Evolutionary conservation across 106 monocot genomes (phyloP), one percentile per base, ranked within the genome.

Genomic region (Cymbidium sinense): DNA sequence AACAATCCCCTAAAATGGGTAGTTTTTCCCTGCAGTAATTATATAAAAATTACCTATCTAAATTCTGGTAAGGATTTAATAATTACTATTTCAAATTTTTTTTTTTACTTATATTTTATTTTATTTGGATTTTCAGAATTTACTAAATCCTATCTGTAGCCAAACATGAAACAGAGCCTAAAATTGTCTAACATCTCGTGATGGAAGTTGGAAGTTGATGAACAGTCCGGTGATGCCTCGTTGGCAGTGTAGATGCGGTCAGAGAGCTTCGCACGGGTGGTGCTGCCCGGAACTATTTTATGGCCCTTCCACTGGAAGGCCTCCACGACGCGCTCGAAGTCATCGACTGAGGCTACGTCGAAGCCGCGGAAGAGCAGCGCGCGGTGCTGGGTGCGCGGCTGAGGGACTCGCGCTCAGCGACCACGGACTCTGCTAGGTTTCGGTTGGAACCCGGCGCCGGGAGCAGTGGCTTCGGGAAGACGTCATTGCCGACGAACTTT

Each of bases 121-220:
- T 12, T 12, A 47, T 47, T 15, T 47, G 12, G 12, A 47, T n/a
- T n/a, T n/a, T n/a, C n/a, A n/a, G n/a, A n/a, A n/a, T n/a, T n/a
- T n/a, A n/a, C n/a, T n/a, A n/a, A n/a, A n/a, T n/a, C n/a, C n/a
- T n/a, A n/a, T n/a, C n/a, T n/a, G n/a, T n/a, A 47, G 12, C 2
- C 3, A 39, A 39, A 39, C 37, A 39, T 39, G 37, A 39, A 39
- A 39, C 5, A 3, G 37, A 39, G 37, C 0, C n/a, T n/a, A n/a
- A n/a, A 7, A 39, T 3, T n/a, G 37, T 0, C n/a, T 4, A 7
- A n/a, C 80, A 85, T 81, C 77, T 85, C 85, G 30, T 85, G 85
- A 29, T 85, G 85, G 62, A 85, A 85, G n/a, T n/a, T 85, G 85
- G 62, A 85, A 85, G 51, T 77, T 77, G 85, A 85, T 81, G 78